Base-by-base conservation (phyloP, 169 alveolate genomes). In the Cryptosporidium ubiquitum region DNA sequence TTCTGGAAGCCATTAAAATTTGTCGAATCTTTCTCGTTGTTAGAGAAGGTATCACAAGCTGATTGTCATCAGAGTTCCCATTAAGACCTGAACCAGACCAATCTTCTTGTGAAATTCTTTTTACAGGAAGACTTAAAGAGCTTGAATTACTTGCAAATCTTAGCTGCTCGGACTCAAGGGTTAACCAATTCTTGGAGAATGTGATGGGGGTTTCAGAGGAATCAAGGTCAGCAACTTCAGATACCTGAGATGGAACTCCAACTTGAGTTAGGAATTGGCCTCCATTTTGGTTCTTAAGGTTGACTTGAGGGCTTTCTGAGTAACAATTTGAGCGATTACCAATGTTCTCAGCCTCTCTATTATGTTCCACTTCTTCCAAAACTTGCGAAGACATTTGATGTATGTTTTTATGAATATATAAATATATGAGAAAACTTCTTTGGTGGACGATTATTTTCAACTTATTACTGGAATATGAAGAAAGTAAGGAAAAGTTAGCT, bases 1-100 rank as follows among this genome's bases (percentile, higher is more conserved):
- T 79, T 47, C 89, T 79, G 18, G 89, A 79, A 29, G 89, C 89
- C 73, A 79, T 35, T 33, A 79, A 64, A 37, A 79, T 40, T 42
- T 64, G 89, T n/a, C 89, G 20, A 29, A 79, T 79, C 49, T 79
- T 79, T 29, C 44, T 60, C 26, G 74, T 39, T 9, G 89, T 57
- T 10, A 79, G 33, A 3, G 89, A 79, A 3, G 89, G 89, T 20
- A 79, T 79, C 5, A 79, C 35, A 5, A 47, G 60, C 39, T 37
- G 37, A 31, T 31, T 44, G 7, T 12, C 79, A 5, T 52, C 89
- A 44, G 33, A 14, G 29, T 33, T 47, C 10, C 66, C 29, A 23
- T 52, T 66, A 40, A 44, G 2, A n/a, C n/a, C 49, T 10, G 39
- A 20, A 2, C 58, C 49, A 7, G 73, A 47, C 89, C 89, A 79